Percentiles rank a stretch among this genome's conserved stretches.
phyloP scores from a whole-genome alignment of 306 rosid species.

The Cucumis cinereus region DNA sequence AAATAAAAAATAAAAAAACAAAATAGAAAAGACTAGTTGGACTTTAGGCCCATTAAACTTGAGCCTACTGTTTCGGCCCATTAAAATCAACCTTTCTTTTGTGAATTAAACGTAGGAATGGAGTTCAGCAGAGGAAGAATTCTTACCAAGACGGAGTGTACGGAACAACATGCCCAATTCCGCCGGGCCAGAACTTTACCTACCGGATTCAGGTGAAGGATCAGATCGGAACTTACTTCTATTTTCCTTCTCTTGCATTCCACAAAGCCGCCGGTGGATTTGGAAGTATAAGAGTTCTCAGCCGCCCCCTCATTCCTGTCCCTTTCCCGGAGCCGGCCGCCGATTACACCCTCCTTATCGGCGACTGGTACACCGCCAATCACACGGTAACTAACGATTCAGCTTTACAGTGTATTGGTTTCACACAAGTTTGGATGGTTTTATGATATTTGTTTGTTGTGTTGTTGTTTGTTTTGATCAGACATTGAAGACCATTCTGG shows the following conservation, averaged over 20 bases:
- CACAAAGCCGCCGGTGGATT: constrained; percentile 93
- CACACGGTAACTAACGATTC: constrained; percentile 34
- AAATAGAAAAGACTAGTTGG: not conserved
- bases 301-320: constrained; percentile 81
- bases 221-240: constrained; percentile 79
- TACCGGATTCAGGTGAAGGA: constrained; percentile 82
- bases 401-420: not conserved
- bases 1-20: not conserved
- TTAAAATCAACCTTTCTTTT: not conserved
- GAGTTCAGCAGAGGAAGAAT: constrained; percentile 78
- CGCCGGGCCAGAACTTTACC: constrained; percentile 81
- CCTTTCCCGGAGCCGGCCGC: constrained; percentile 79
- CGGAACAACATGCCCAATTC: constrained; percentile 90
- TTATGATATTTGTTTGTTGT: not conserved
- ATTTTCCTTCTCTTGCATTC: constrained; percentile 73
- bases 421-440: not conserved
- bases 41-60: not conserved
- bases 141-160: constrained; percentile 73
- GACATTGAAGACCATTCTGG: constrained; percentile 44
- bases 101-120: constrained; percentile 35
- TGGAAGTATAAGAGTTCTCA: constrained; percentile 63
- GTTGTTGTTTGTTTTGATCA: constrained; percentile 13
- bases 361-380: constrained; percentile 68
- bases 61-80: not conserved
- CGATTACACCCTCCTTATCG: constrained; percentile 62